phyloP scores from a whole-genome alignment of 306 rosid species.

The Fagus crenata region DNA sequence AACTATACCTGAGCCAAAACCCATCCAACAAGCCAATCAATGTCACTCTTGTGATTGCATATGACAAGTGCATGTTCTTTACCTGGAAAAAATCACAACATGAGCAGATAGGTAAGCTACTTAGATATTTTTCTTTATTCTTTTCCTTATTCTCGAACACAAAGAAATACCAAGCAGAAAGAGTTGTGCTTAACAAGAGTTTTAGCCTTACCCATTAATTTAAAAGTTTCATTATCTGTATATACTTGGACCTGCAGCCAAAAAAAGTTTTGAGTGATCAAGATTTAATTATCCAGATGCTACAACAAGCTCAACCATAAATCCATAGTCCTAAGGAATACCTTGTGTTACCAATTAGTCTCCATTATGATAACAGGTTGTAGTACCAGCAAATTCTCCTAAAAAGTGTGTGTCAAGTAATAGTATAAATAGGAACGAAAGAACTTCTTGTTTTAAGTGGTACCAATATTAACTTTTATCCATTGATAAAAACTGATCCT shows the following conservation, averaged over 20 bases:
- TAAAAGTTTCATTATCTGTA: constrained; percentile 67
- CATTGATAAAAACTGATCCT: background rate
- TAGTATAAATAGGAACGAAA: background rate
- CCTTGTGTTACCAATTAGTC: constrained; percentile 6
- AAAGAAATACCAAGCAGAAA: constrained; percentile 16
- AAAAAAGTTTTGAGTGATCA: constrained; percentile 33
- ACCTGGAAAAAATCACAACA: constrained; percentile 51
- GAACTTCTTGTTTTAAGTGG: background rate
- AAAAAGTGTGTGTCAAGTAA: background rate
- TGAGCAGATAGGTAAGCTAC: constrained; percentile 18
- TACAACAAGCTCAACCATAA: constrained; percentile 12
- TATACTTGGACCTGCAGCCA: constrained; percentile 66
- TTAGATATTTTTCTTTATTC: background rate
- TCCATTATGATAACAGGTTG: constrained; percentile 10
- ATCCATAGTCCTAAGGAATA: constrained; percentile 17
- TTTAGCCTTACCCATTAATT: constrained; percentile 68
- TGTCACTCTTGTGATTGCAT: constrained; percentile 86
- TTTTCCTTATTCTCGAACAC: constrained; percentile 1
- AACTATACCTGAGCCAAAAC: constrained; percentile 74
- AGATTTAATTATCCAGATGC: constrained; percentile 27
- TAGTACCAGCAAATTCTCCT: constrained; percentile 6
- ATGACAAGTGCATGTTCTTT: constrained; percentile 87
- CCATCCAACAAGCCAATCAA: constrained; percentile 98
- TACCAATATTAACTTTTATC: background rate
- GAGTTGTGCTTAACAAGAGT: constrained; percentile 7